Conservation (phyloP, 257 asterid species). For the Salvia hispanica region DNA sequence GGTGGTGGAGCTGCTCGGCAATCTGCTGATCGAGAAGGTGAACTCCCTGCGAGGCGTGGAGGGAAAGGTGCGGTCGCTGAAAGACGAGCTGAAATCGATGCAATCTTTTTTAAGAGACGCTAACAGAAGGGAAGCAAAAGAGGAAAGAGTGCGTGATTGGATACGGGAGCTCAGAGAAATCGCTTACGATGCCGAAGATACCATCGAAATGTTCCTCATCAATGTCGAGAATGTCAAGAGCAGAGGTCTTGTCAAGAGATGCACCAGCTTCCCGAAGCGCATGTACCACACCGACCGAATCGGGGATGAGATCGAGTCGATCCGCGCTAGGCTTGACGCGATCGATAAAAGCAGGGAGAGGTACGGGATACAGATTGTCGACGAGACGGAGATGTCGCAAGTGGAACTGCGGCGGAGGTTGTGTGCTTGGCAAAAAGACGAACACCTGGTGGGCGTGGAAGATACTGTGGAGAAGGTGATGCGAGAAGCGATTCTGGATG, state of each 20-base stretch:
- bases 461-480: too few relatives aligned
- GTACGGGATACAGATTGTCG: too few relatives aligned
- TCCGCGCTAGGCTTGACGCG: too few relatives aligned
- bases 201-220: slow-evolving; percentile 27
- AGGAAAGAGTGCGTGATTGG: slow-evolving; percentile 23
- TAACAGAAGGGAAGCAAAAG: slow-evolving; percentile 31
- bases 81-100: slow-evolving; percentile 31
- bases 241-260: too few relatives aligned
- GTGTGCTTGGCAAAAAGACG: too few relatives aligned
- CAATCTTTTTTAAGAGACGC: slow-evolving; percentile 40
- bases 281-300: too few relatives aligned
- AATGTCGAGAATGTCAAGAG: neutral
- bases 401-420: too few relatives aligned
- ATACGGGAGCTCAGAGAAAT: slow-evolving; percentile 11
- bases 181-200: slow-evolving; percentile 36
- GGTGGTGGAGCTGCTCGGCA: neutral
- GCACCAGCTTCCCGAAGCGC: too few relatives aligned
- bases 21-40: slow-evolving; percentile 8
- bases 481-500: too few relatives aligned
- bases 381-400: neutral
- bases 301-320: too few relatives aligned
- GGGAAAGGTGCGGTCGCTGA: slow-evolving; percentile 22
- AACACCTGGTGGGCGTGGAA: too few relatives aligned
- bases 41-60: slow-evolving; percentile 1
- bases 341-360: too few relatives aligned